Percentiles rank a stretch among this genome's conserved stretches.
phyloP scores from a whole-genome alignment of 2,329 filamentous ascomycete genomes.

The Ploettnerulaceae sp. region DNA sequence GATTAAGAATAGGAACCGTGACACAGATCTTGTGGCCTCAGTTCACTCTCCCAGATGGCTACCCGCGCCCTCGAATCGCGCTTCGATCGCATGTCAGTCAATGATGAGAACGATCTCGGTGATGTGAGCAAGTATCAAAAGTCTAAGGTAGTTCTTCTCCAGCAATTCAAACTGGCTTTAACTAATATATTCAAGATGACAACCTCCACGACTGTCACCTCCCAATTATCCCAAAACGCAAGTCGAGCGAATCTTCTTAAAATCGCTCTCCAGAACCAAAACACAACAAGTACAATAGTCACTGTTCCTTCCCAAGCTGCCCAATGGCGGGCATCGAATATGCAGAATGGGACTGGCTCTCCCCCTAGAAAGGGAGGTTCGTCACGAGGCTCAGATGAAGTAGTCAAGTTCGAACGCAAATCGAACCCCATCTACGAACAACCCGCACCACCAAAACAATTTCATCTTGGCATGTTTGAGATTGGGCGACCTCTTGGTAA shows the following conservation, averaged over 20 bases:
- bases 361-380: slow-evolving; percentile 47
- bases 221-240: slow-evolving; percentile 45
- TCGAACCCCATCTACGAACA: slow-evolving; percentile 52
- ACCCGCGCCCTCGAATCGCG: slow-evolving; percentile 76
- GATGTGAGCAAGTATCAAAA: slow-evolving; percentile 61
- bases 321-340: slow-evolving; percentile 45
- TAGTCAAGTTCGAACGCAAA: slow-evolving; percentile 45
- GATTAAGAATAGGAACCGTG: no score
- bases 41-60: slow-evolving; percentile 49
- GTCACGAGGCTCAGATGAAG: slow-evolving; percentile 45
- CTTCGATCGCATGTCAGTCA: slow-evolving; percentile 84
- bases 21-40: no score
- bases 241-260: slow-evolving; percentile 81
- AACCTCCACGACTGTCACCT: slow-evolving; percentile 27
- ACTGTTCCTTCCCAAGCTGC: slow-evolving; percentile 63
- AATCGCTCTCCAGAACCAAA: slow-evolving; percentile 75
- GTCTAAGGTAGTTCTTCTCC: slow-evolving; percentile 62
- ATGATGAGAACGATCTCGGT: slow-evolving; percentile 74
- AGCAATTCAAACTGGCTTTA: slow-evolving; percentile 24
- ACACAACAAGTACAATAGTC: slow-evolving; percentile 61
- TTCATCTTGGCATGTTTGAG: slow-evolving; percentile 71
- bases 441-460: slow-evolving; percentile 55
- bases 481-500: slow-evolving; percentile 70
- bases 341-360: slow-evolving; percentile 43
- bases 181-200: slow-evolving; percentile 22